phyloP scores from a whole-genome alignment of 1,284 basidiomycete genomes.

The Phenoliferia sp. region DNA sequence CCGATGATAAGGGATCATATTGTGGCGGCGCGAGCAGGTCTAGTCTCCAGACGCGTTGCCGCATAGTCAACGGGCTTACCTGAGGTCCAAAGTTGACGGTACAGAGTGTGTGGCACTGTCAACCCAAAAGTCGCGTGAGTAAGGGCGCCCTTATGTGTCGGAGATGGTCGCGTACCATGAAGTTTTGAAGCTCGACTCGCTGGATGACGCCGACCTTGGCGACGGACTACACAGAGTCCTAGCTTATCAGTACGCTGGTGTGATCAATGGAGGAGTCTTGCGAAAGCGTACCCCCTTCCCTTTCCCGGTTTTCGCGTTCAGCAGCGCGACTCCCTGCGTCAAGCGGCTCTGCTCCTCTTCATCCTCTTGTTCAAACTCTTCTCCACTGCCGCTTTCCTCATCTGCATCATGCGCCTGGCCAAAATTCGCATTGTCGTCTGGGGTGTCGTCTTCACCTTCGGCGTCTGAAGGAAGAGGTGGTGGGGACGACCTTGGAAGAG shows the following conservation, averaged over 20 bases:
- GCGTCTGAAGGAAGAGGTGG: background rate
- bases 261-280: background rate
- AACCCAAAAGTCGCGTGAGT: no score
- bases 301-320: background rate
- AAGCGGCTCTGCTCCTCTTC: background rate
- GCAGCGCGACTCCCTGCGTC: background rate
- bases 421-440: background rate
- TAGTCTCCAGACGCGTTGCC: background rate
- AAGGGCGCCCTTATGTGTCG: background rate
- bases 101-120: constrained; percentile 70
- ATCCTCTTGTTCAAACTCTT: background rate
- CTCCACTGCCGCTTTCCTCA: background rate
- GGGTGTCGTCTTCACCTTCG: background rate
- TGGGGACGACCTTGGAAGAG: background rate
- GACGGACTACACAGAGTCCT: constrained; percentile 41
- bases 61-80: background rate
- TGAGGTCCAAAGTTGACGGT: constrained; percentile 64
- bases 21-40: no score
- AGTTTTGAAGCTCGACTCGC: constrained; percentile 66
- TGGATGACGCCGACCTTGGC: constrained; percentile 85
- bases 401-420: background rate
- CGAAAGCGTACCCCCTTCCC: background rate
- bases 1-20: background rate
- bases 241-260: background rate
- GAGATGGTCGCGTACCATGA: constrained; percentile 58